phyloP scores from a whole-genome alignment of 257 asterid genomes.

The Orobanche coerulescens region DNA sequence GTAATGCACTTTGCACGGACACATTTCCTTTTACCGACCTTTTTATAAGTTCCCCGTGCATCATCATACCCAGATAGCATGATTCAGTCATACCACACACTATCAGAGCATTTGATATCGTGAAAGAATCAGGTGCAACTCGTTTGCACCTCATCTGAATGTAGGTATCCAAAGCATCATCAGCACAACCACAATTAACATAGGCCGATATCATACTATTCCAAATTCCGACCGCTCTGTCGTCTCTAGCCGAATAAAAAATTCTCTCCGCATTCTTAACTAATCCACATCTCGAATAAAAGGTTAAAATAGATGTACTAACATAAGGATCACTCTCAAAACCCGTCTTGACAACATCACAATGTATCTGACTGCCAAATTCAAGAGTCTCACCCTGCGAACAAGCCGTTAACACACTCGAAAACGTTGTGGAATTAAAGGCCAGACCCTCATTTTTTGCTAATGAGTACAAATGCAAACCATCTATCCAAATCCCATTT shows the following conservation, averaged over 20 bases:
- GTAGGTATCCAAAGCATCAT: slow-evolving; percentile 49
- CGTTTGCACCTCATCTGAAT: slow-evolving; percentile 35
- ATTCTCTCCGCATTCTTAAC: slow-evolving; percentile 45
- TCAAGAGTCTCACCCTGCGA: slow-evolving; percentile 42
- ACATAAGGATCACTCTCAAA: slow-evolving; percentile 54
- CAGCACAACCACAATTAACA: slow-evolving; percentile 34
- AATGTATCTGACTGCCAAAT: slow-evolving; percentile 59
- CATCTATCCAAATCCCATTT: slow-evolving; percentile 52
- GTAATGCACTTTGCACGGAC: slow-evolving; percentile 56
- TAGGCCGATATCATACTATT: slow-evolving; percentile 84
- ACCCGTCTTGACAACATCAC: slow-evolving; percentile 60
- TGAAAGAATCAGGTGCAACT: slow-evolving; percentile 62
- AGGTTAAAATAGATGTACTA: slow-evolving; percentile 64
- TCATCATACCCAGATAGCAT: slow-evolving; percentile 35
- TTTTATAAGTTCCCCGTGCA: slow-evolving; percentile 61
- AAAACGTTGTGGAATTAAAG: slow-evolving; percentile 52
- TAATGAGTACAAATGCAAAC: slow-evolving; percentile 41
- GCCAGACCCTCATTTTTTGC: slow-evolving; percentile 42
- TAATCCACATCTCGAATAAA: slow-evolving; percentile 54
- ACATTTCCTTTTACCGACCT: slow-evolving; percentile 46
- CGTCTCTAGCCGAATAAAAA: slow-evolving; percentile 26
- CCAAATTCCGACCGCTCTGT: slow-evolving; percentile 57
- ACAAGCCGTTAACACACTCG: slow-evolving; percentile 54
- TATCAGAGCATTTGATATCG: slow-evolving; percentile 48
- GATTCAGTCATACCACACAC: slow-evolving; percentile 45